Evolutionary conservation across 305 asterid species (phyloP), one percentile per base, ranked within the genome.

Genomic region (Petunia hybrid): DNA sequence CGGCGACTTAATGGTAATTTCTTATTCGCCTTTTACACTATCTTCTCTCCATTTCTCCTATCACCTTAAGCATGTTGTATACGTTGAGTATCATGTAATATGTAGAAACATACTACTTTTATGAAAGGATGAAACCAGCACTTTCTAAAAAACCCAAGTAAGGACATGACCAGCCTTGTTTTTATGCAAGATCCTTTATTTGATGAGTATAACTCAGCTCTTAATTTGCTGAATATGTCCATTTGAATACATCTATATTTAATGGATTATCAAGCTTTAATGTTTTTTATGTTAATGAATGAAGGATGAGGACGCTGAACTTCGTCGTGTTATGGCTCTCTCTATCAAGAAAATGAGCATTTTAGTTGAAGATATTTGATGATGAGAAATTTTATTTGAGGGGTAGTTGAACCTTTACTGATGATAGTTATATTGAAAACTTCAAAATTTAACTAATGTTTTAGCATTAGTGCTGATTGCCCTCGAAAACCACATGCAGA

Each of bases 1-100:
- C 90, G 97, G 7, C 86, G 89, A 79, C 65, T 91, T 80, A 95
- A 95, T 83, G 95, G 97, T 92, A 83, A 43, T 73, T 51, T 73
- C 38, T 36, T 53, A 4, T 51, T 73, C 46, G 51, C 51, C 43
- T 2, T n/a, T 67, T 41, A 14, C 1, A n/a, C 7, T 0, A 12
- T 16, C 53, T 41, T 8, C 13, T n/a, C 6, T n/a, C 46, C 3
- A 45, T 35, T 73, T 73, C 0, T 73, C 78, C 13, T 73, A 48
- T 13, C 35, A 51, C 55, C 14, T 5, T 64, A 36, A 39, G 73
- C 4, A 38, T 13, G 73, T 65, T 65, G 6, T n/a, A 41, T 67
- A n/a, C 36, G 2, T 67, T 42, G n/a, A 67, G 14, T 73, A 3
- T 51, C 46, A 51, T 51, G 1, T 36, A 36, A 0, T 13, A 35